phyloP scores from a whole-genome alignment of 306 rosid genomes.

The Luffa aegyptiaca region DNA sequence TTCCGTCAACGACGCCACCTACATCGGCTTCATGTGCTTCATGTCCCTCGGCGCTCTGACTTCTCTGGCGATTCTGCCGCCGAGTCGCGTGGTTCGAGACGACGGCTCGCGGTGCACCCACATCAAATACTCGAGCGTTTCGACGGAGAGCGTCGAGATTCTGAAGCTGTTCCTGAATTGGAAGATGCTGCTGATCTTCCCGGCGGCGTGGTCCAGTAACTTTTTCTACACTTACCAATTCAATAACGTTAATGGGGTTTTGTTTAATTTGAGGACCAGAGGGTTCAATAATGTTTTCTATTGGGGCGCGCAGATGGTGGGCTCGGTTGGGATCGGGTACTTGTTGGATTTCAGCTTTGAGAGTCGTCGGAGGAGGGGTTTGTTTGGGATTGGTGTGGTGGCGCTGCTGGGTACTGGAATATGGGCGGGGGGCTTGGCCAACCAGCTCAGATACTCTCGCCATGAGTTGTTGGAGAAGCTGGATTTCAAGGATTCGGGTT shows the following conservation, averaged over 20 bases:
- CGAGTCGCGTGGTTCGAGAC: constrained; percentile 55
- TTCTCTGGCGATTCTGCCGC: constrained; percentile 46
- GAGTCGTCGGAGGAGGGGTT: constrained; percentile 67
- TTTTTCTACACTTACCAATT: constrained; percentile 82
- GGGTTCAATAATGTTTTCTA: constrained; percentile 80
- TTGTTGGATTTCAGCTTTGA: constrained; percentile 71
- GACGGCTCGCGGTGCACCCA: constrained; percentile 66
- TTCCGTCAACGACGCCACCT: constrained; percentile 79
- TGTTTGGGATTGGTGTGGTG: constrained; percentile 53
- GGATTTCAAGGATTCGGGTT: constrained; percentile 61
- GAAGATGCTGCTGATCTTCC: constrained; percentile 73
- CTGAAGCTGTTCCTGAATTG: constrained; percentile 46
- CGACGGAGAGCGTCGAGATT: constrained; percentile 40
- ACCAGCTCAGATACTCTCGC: constrained; percentile 37
- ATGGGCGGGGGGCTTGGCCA: constrained; percentile 82
- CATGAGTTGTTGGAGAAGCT: constrained; percentile 12
- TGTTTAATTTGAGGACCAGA: constrained; percentile 79
- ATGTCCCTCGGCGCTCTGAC: constrained; percentile 52
- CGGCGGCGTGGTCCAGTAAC: constrained; percentile 79
- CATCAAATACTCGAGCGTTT: constrained; percentile 45
- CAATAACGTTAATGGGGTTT: constrained; percentile 52
- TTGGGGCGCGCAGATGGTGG: constrained; percentile 95
- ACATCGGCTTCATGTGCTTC: constrained; percentile 74
- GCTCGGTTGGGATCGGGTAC: constrained; percentile 69
- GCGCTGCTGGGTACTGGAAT: constrained; percentile 41